These are phyloP conservation scores for Guadua angustifolia DNA, from an alignment of 176 grass and related monocot species.

Conservation along the genomic window DNA sequence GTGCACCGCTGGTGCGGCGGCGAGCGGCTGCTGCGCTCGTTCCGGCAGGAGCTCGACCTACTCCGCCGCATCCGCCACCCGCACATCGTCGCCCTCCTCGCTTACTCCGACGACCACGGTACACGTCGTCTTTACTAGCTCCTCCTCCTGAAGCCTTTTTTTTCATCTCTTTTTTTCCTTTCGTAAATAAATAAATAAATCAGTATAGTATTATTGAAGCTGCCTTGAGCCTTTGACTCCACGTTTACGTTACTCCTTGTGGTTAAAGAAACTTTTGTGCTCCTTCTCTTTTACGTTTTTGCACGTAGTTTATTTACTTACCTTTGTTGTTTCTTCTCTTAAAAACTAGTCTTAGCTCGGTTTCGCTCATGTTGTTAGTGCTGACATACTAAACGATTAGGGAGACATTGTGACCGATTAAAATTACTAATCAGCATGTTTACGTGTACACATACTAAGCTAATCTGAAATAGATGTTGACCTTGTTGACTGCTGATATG, in stretches of 20 bases:
- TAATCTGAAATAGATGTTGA: background rate
- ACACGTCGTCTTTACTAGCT: background rate
- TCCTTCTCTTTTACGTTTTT: background rate
- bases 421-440: too few relatives aligned
- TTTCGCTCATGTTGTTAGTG: too few relatives aligned
- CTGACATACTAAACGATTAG: background rate
- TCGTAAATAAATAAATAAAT: too few relatives aligned
- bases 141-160: too few relatives aligned
- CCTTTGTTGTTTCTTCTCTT: background rate
- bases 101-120: constrained; percentile 84
- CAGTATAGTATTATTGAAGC: background rate
- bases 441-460: background rate
- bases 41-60: constrained; percentile 82
- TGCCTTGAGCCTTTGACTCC: constrained; percentile 14
- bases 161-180: too few relatives aligned
- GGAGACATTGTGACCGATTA: too few relatives aligned
- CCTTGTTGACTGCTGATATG: background rate
- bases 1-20: constrained; percentile 68
- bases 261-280: background rate
- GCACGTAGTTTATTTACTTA: background rate
- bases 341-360: background rate
- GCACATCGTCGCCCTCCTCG: constrained; percentile 68
- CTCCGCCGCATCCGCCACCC: constrained; percentile 72
- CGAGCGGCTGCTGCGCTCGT: constrained; percentile 55
- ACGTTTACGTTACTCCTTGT: background rate